Evolutionary conservation across 2,329 filamentous ascomycete species (phyloP).

Genomic region (Diaporthe humulicola): DNA sequence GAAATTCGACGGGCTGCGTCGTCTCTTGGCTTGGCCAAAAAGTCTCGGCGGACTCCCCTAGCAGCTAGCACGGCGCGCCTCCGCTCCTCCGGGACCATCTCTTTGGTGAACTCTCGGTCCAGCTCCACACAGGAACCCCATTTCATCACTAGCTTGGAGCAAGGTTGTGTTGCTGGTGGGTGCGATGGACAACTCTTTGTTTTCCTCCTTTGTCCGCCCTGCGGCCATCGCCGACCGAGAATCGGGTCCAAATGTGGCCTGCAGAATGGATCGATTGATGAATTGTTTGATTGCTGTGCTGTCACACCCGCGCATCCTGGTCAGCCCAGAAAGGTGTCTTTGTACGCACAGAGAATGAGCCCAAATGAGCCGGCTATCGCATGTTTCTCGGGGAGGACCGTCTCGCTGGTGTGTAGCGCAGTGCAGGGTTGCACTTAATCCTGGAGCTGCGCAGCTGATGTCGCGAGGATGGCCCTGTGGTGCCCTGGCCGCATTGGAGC

Average conservation of each 20-base stretch:
- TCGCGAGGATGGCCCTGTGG: conserved; percentile 36
- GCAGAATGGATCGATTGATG: conserved; percentile 34
- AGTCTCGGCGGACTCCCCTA: conserved; percentile 36
- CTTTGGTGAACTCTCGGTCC: conserved; percentile 30
- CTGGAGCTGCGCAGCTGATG: conserved; percentile 38
- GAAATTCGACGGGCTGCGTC: conserved; percentile 38
- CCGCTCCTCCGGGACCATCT: conserved; percentile 36
- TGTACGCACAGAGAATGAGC: conserved; percentile 39
- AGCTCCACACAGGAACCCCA: conserved; percentile 38
- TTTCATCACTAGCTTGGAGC: conserved; percentile 33
- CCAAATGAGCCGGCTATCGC: conserved; percentile 39
- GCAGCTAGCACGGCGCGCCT: conserved; percentile 36
- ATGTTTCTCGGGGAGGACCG: conserved; percentile 35
- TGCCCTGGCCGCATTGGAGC: conserved; percentile 7
- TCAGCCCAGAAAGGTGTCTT: conserved; percentile 40
- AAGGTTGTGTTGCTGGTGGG: conserved; percentile 4
- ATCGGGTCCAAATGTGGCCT: conserved; percentile 36
- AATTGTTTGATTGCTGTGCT: conserved; percentile 1
- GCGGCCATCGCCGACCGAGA: background rate
- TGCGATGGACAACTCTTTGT: background rate
- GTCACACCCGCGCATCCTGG: conserved; percentile 34
- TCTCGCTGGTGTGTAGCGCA: conserved; percentile 36
- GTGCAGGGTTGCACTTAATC: conserved; percentile 37
- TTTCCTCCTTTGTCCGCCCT: background rate
- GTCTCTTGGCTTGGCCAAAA: conserved; percentile 41